Evolutionary conservation across 768 basidiomycete species (phyloP).

Genomic region (Fibroporia radiculosa): DNA sequence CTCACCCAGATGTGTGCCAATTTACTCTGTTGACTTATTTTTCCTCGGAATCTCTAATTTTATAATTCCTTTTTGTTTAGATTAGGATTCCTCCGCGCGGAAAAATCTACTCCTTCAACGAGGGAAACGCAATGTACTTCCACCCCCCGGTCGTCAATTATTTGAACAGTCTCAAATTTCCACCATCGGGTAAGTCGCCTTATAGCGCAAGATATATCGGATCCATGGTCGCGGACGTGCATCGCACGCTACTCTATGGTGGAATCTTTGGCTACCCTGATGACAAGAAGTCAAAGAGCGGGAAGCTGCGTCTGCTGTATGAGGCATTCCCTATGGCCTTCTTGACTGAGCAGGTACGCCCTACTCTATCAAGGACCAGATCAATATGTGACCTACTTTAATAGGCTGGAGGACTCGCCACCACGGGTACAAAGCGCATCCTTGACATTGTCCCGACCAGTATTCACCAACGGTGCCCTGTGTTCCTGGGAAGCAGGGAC

Average conservation of each 20-base stretch:
- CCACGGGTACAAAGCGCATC: constrained; percentile 90
- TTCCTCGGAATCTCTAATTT: too few species aligned
- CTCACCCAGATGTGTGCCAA: constrained; percentile 79
- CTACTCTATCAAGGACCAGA: too few species aligned
- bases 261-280: constrained; percentile 98
- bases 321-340: constrained; percentile 99
- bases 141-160: constrained; percentile 73
- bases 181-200: constrained; percentile 66
- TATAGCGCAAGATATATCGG: constrained; percentile 94
- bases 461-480: constrained; percentile 89
- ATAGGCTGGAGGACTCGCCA: constrained; percentile 97
- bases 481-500: constrained; percentile 90
- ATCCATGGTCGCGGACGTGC: constrained; percentile 98
- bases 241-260: constrained; percentile 92
- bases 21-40: not conserved
- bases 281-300: constrained; percentile 95
- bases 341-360: constrained; percentile 78
- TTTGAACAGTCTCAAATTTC: constrained; percentile 89
- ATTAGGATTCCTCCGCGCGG: constrained; percentile 91
- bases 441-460: constrained; percentile 80
- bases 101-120: constrained; percentile 99
- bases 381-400: too few species aligned
- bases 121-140: constrained; percentile 97
- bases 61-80: too few species aligned
- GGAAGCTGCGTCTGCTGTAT: constrained; percentile 91